phyloP scores from a whole-genome alignment of 768 basidiomycete species.

The Boletus insuetus region DNA sequence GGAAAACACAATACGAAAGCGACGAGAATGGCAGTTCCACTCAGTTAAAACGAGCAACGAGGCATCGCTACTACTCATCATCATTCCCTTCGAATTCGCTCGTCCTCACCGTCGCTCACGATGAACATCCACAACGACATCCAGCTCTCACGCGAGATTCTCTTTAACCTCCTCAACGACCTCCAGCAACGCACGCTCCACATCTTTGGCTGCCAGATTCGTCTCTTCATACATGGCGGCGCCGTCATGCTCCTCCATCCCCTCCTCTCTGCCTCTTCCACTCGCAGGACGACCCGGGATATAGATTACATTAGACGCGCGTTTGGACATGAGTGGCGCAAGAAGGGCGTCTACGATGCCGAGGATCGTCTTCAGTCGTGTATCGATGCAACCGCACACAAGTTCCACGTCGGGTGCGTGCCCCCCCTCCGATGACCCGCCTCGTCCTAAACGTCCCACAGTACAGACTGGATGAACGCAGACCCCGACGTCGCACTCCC shows the following conservation, averaged over 20 bases:
- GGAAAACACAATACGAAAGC: not conserved
- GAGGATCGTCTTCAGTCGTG: constrained; percentile 53
- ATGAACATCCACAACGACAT: constrained; percentile 36
- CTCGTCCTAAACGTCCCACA: constrained; percentile 5
- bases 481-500: constrained; percentile 72
- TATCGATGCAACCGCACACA: constrained; percentile 51
- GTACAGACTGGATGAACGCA: constrained; percentile 72
- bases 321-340: constrained; percentile 53
- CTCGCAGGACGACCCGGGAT: constrained; percentile 57
- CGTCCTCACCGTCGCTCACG: not conserved
- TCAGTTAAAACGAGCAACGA: not conserved
- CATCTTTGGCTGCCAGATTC: constrained; percentile 50
- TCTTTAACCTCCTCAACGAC: constrained; percentile 46
- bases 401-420: constrained; percentile 45
- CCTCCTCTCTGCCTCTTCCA: constrained; percentile 35
- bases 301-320: constrained; percentile 66
- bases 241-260: constrained; percentile 72
- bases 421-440: not conserved
- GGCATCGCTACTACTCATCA: not conserved
- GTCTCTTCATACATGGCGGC: constrained; percentile 68
- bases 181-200: constrained; percentile 49
- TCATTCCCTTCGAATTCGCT: not conserved
- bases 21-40: not conserved
- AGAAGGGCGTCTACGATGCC: constrained; percentile 49
- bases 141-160: constrained; percentile 30